A percentile compares a stretch with the other conserved stretches of the same genome.
phyloP scores from a whole-genome alignment of 306 rosid species.

The Begonia loranthoides region DNA sequence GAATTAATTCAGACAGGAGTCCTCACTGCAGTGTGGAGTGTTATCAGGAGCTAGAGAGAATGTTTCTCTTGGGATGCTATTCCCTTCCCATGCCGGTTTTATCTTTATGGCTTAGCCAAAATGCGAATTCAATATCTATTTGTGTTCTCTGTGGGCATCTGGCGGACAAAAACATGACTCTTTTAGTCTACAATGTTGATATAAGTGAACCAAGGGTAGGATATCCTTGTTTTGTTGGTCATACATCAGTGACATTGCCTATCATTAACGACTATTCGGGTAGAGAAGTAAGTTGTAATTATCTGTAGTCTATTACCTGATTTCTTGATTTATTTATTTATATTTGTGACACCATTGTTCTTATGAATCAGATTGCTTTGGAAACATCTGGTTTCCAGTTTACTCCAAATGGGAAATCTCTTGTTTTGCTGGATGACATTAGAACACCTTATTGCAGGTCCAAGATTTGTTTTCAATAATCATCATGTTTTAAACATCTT shows the following conservation, averaged over 20 bases:
- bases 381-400: conserved; percentile 61
- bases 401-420: conserved; percentile 56
- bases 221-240: conserved; percentile 53
- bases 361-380: conserved; percentile 30
- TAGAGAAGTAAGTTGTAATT: conserved; percentile 46
- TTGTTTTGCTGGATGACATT: conserved; percentile 59
- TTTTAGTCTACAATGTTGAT: conserved; percentile 51
- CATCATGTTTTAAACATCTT: conserved; percentile 11
- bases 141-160: conserved; percentile 52
- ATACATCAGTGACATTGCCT: conserved; percentile 45
- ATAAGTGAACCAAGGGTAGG: conserved; percentile 40
- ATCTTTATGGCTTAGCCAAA: conserved; percentile 33
- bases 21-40: conserved; percentile 20
- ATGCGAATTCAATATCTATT: conserved; percentile 38
- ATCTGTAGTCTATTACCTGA: conserved; percentile 1
- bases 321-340: conserved; percentile 4
- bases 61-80: conserved; percentile 61
- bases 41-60: conserved; percentile 24
- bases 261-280: conserved; percentile 29
- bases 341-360: conserved; percentile 2
- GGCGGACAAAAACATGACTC: conserved; percentile 30
- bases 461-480: conserved; percentile 15
- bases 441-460: conserved; percentile 81
- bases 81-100: conserved; percentile 60
- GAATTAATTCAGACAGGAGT: conserved; percentile 18